These are phyloP conservation scores for Triticum dicoccoides DNA, from an alignment of 176 grass and related monocot genomes.

Conservation along the genomic window DNA sequence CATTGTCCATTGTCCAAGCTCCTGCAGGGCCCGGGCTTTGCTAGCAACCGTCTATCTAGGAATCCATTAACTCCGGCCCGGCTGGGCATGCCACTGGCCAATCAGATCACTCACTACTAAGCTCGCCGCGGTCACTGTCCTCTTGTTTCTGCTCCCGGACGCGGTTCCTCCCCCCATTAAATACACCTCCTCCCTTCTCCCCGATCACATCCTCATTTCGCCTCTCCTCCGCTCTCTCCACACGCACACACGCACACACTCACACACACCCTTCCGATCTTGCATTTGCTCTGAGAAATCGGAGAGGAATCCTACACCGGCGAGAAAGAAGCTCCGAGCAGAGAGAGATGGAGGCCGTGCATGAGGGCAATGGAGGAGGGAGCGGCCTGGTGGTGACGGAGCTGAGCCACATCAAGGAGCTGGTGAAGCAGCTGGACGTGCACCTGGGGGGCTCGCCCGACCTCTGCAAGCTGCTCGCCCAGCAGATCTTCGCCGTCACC, in stretches of 20 bases:
- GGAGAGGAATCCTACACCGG: not conserved
- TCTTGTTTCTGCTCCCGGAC: not conserved
- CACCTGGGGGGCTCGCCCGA: constrained; percentile 31
- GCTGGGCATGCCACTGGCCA: not conserved
- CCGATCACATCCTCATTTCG: not conserved
- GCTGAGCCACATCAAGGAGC: constrained; percentile 63
- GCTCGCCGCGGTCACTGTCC: constrained; percentile 14
- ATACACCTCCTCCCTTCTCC: not conserved
- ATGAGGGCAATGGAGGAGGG: constrained; percentile 29
- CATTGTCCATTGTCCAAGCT: not conserved
- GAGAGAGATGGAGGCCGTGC: constrained; percentile 17
- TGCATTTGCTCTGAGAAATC: not conserved
- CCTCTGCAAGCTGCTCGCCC: constrained; percentile 39
- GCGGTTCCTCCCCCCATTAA: constrained; percentile 4
- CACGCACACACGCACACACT: not conserved
- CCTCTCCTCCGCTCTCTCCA: not conserved
- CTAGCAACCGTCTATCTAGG: not conserved
- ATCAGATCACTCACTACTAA: not conserved
- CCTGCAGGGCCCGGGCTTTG: not conserved
- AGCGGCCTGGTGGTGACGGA: constrained; percentile 36
- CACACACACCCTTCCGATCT: not conserved
- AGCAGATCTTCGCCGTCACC: constrained; percentile 40
- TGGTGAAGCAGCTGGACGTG: constrained; percentile 47
- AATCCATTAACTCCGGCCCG: not conserved
- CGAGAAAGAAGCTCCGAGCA: not conserved